Percentiles rank a stretch among this genome's conserved stretches.
Conservation (phyloP, 2,329 filamentous ascomycete species). For the Fusarium udum region DNA sequence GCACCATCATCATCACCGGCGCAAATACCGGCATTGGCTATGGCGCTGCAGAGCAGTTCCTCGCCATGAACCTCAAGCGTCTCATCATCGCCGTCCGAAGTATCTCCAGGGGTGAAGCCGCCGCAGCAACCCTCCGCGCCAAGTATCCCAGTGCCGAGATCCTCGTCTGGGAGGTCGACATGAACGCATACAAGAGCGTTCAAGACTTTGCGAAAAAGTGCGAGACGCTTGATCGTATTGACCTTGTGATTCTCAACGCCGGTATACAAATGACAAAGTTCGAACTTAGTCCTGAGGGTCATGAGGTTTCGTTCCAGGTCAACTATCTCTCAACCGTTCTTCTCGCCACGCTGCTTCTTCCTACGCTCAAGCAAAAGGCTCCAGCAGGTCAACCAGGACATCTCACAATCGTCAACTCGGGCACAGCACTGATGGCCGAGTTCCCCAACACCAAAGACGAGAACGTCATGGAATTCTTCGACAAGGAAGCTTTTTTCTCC, state of each 20-base stretch:
- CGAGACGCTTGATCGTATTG: conserved; percentile 50
- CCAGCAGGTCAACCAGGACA: conserved; percentile 32
- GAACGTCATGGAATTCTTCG: conserved; percentile 43
- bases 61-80: conserved; percentile 50
- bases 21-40: conserved; percentile 60
- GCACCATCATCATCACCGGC: conserved; percentile 60
- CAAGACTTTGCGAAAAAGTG: conserved; percentile 51
- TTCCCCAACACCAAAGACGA: conserved; percentile 38
- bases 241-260: conserved; percentile 59
- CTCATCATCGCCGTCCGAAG: conserved; percentile 60
- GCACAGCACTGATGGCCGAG: conserved; percentile 34
- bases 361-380: conserved; percentile 44
- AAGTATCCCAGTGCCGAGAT: conserved; percentile 48
- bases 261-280: conserved; percentile 46
- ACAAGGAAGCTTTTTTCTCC: conserved; percentile 42
- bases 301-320: conserved; percentile 54
- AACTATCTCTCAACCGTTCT: conserved; percentile 52
- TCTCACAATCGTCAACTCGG: conserved; percentile 47
- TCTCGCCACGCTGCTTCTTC: conserved; percentile 48
- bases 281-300: conserved; percentile 44
- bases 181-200: conserved; percentile 57
- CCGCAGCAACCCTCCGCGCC: conserved; percentile 34
- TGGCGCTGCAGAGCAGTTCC: conserved; percentile 54
- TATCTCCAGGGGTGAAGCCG: conserved; percentile 53
- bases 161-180: conserved; percentile 61